These are phyloP conservation scores for Mycena alexandri DNA, from an alignment of 768 basidiomycete species.

Conservation along the genomic window DNA sequence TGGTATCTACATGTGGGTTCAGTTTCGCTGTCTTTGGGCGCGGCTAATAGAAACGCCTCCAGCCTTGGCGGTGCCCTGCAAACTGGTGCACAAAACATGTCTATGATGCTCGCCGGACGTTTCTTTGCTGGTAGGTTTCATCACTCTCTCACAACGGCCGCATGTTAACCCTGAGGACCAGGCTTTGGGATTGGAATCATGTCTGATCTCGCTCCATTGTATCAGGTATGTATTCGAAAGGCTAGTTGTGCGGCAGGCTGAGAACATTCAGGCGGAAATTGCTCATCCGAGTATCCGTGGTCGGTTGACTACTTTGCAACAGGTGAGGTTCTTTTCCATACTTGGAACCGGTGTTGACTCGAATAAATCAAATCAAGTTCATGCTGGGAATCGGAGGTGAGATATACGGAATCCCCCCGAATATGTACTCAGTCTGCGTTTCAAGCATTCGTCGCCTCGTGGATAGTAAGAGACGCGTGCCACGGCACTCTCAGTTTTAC, in stretches of 20 bases:
- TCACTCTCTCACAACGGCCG: neutral
- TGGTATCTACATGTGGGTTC: conserved; percentile 52
- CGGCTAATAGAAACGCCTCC: neutral
- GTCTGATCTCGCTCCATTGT: conserved; percentile 63
- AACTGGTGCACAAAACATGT: conserved; percentile 59
- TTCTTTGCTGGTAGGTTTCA: conserved; percentile 60
- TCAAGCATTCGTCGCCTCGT: conserved; percentile 63
- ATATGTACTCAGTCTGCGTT: conserved; percentile 19
- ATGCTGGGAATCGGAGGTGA: conserved; percentile 64
- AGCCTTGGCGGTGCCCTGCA: conserved; percentile 62
- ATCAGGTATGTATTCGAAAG: conserved; percentile 52
- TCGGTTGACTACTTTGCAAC: conserved; percentile 65
- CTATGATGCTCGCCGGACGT: conserved; percentile 63
- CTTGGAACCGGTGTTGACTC: neutral
- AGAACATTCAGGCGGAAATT: conserved; percentile 58
- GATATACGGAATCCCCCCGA: neutral
- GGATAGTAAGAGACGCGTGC: conserved; percentile 45
- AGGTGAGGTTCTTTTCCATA: conserved; percentile 39
- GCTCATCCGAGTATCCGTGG: conserved; percentile 69
- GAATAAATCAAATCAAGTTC: conserved; percentile 46
- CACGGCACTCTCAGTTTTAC: neutral
- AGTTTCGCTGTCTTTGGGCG: neutral
- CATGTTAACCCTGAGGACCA: conserved; percentile 17
- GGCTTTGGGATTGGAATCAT: conserved; percentile 62
- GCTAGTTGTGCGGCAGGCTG: neutral